phyloP scores from a whole-genome alignment of 1,139 yeast species.

The Kurtzmaniella natalensis region DNA sequence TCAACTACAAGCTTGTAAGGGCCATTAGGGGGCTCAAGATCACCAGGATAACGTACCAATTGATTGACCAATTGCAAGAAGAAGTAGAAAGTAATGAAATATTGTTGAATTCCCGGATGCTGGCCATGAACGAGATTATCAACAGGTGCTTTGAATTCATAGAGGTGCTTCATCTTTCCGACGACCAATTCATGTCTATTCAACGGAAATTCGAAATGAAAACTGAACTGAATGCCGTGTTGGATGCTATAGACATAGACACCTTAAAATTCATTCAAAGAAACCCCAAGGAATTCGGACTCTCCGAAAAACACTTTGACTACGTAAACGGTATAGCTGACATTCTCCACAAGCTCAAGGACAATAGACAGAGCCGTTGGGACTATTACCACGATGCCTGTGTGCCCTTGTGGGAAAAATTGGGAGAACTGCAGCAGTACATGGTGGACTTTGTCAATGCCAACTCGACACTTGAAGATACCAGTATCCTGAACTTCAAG shows the following conservation, averaged over 20 bases:
- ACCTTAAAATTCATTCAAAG: constrained; percentile 31
- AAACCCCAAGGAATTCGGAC: constrained; percentile 40
- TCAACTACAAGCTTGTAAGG: constrained; percentile 34
- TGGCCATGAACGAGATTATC: constrained; percentile 21
- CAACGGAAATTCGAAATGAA: constrained; percentile 26
- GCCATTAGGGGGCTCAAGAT: constrained; percentile 33
- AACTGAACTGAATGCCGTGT: constrained; percentile 9
- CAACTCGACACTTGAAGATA: constrained; percentile 36
- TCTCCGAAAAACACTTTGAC: constrained; percentile 30
- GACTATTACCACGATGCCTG: constrained; percentile 34
- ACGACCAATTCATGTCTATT: constrained; percentile 29
- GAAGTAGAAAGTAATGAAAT: constrained; percentile 25
- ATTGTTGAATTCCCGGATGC: constrained; percentile 23
- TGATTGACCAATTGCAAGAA: constrained; percentile 19
- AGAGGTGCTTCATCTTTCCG: constrained; percentile 24
- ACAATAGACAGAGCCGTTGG: constrained; percentile 30
- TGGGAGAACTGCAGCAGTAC: constrained; percentile 38
- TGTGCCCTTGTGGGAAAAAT: constrained; percentile 44
- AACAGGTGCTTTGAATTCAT: constrained; percentile 26
- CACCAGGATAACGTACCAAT: constrained; percentile 34
- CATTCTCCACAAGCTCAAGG: constrained; percentile 25
- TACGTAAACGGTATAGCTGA: constrained; percentile 27
- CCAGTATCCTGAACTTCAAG: constrained; percentile 37
- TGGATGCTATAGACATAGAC: constrained; percentile 31
- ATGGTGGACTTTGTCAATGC: constrained; percentile 31